Evolutionary conservation across 106 monocot genomes (phyloP).

Genomic region (Allium sativum): DNA sequence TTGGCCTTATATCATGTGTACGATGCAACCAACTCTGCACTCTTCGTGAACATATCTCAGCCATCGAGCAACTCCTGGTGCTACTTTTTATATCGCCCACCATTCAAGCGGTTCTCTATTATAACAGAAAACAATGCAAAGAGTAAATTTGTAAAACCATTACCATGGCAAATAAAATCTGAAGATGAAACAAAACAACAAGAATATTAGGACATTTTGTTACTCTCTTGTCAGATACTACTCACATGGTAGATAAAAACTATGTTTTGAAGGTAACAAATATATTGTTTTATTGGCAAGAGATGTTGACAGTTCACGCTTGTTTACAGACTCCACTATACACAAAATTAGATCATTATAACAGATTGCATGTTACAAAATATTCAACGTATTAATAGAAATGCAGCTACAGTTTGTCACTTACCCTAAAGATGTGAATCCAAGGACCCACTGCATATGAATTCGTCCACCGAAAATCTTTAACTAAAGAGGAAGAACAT

Average conservation of each 20-base stretch:
- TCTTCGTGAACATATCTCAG: slow-evolving; percentile 94
- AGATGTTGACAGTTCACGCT: too few relatives aligned
- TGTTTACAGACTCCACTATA: too few relatives aligned
- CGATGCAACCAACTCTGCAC: slow-evolving; percentile 89
- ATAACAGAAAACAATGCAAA: slow-evolving; percentile 5
- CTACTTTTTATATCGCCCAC: slow-evolving; percentile 80
- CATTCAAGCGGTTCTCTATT: slow-evolving; percentile 60
- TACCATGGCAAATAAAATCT: background rate
- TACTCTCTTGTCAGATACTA: too few relatives aligned
- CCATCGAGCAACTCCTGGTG: slow-evolving; percentile 86
- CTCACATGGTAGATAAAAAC: too few relatives aligned
- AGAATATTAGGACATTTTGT: background rate
- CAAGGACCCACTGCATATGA: slow-evolving; percentile 81
- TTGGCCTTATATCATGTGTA: slow-evolving; percentile 95
- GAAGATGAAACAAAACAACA: background rate
- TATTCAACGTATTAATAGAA: background rate
- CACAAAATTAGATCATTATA: too few relatives aligned
- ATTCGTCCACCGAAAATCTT: slow-evolving; percentile 84
- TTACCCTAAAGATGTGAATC: slow-evolving; percentile 88
- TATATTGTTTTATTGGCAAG: too few relatives aligned
- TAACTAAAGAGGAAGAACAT: too few relatives aligned
- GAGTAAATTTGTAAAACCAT: too few relatives aligned
- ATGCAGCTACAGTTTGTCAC: background rate
- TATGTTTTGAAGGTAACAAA: too few relatives aligned
- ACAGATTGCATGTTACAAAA: background rate